Conservation (phyloP, 129 eudicot genomes). For the Rutidosis leptorrhynchoides region DNA sequence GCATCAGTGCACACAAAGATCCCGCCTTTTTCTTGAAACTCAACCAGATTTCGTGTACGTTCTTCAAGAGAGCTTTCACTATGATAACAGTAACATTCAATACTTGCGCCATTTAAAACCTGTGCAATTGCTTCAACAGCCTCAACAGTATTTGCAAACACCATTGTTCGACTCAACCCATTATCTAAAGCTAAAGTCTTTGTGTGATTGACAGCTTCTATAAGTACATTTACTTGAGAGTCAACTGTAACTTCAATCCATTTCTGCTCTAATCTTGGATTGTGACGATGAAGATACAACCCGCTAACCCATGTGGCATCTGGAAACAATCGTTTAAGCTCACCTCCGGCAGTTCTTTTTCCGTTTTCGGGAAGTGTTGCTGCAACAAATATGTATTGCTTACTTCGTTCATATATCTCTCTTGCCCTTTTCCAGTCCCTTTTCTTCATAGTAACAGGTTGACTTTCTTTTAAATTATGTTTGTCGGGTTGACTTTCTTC, state of each 20-base stretch:
- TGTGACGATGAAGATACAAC: conserved; percentile 86
- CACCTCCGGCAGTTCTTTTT: conserved; percentile 90
- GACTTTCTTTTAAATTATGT: conserved; percentile 27
- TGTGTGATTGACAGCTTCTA: conserved; percentile 52
- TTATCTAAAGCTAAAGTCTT: conserved; percentile 16
- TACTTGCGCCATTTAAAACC: conserved; percentile 57
- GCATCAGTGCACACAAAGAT: conserved; percentile 97
- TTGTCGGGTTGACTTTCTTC: too few relatives aligned
- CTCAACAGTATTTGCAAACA: conserved; percentile 95
- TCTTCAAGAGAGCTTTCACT: conserved; percentile 71
- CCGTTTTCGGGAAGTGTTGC: conserved; percentile 98
- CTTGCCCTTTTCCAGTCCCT: conserved; percentile 83
- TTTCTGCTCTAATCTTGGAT: conserved; percentile 92
- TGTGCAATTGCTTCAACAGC: conserved; percentile 85
- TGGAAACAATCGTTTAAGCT: conserved; percentile 76
- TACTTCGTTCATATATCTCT: conserved; percentile 69
- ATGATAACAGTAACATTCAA: conserved; percentile 71
- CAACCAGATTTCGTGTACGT: conserved; percentile 58
- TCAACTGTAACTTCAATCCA: conserved; percentile 88
- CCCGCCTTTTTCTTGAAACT: conserved; percentile 74
- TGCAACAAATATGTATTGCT: conserved; percentile 90
- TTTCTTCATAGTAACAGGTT: conserved; percentile 29
- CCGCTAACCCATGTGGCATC: conserved; percentile 95
- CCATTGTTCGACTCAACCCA: conserved; percentile 64
- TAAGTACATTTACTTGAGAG: conserved; percentile 79